phyloP scores from a whole-genome alignment of 2,329 filamentous ascomycete genomes.

The Ilyonectria mors-panacis region DNA sequence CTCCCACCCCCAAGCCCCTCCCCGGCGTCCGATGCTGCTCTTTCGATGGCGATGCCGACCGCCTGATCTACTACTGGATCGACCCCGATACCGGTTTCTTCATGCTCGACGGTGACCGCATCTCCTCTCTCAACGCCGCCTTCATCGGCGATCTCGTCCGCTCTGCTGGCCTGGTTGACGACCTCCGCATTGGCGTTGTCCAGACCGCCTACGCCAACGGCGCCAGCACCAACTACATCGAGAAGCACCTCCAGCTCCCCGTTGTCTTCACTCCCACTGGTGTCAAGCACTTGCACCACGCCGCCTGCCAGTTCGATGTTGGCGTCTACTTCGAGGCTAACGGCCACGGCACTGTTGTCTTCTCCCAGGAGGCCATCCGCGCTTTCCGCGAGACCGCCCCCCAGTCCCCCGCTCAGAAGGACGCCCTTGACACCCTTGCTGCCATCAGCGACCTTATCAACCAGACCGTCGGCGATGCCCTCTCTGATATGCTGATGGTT shows the following conservation, averaged over 20 bases:
- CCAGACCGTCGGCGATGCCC: slow-evolving; percentile 95
- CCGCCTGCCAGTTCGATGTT: slow-evolving; percentile 93
- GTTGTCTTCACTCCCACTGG: slow-evolving; percentile 95
- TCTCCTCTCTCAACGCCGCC: slow-evolving; percentile 92
- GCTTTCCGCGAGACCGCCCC: slow-evolving; percentile 85
- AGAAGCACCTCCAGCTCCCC: slow-evolving; percentile 88
- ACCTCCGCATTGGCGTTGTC: slow-evolving; percentile 92
- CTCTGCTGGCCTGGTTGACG: slow-evolving; percentile 82
- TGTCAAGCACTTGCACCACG: slow-evolving; percentile 97
- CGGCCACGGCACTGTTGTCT: slow-evolving; percentile 96
- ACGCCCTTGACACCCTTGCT: slow-evolving; percentile 86
- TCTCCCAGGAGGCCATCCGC: slow-evolving; percentile 86
- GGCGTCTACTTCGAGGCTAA: slow-evolving; percentile 99
- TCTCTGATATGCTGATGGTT: slow-evolving; percentile 96
- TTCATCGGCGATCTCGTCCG: slow-evolving; percentile 93
- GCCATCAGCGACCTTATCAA: slow-evolving; percentile 95
- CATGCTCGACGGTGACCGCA: slow-evolving; percentile 96
- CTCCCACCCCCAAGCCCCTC: slow-evolving; percentile 83
- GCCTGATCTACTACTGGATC: slow-evolving; percentile 94
- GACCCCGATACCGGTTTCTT: slow-evolving; percentile 88
- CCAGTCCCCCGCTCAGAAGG: slow-evolving; percentile 91
- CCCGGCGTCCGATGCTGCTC: slow-evolving; percentile 88
- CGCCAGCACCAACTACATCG: slow-evolving; percentile 91
- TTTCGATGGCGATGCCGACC: slow-evolving; percentile 94
- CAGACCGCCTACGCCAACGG: slow-evolving; percentile 99